A percentile compares a stretch with the other conserved stretches of the same genome.
Evolutionary conservation across 2,329 filamentous ascomycete species (phyloP).

Genomic region (Paecilomyces formosus): DNA sequence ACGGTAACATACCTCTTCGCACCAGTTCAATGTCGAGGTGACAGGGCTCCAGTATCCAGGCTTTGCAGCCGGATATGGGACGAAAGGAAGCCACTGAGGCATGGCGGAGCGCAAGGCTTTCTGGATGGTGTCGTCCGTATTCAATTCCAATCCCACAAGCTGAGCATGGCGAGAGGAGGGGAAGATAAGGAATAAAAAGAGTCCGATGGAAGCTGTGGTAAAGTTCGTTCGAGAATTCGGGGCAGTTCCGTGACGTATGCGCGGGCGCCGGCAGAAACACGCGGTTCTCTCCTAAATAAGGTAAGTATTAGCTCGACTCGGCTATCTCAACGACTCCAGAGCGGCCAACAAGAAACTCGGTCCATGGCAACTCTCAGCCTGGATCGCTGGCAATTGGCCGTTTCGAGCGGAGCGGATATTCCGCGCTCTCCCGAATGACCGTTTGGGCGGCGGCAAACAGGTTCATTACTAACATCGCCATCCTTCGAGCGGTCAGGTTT

Average conservation of each 20-base stretch:
- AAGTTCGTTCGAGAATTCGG: background rate
- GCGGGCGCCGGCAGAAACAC: background rate
- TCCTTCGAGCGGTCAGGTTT: background rate
- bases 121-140: background rate
- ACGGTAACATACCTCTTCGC: slow-evolving; percentile 58
- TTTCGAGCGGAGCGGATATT: background rate
- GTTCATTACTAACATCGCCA: background rate
- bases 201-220: background rate
- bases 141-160: background rate
- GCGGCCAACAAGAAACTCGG: background rate
- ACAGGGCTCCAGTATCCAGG: slow-evolving; percentile 61
- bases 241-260: background rate
- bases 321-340: background rate
- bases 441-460: background rate
- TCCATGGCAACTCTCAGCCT: background rate
- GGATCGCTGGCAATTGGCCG: background rate
- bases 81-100: slow-evolving; percentile 22
- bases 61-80: slow-evolving; percentile 41
- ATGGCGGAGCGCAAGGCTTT: slow-evolving; percentile 13
- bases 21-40: slow-evolving; percentile 70
- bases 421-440: background rate
- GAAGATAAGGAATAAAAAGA: background rate
- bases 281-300: background rate
- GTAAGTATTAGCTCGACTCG: background rate
- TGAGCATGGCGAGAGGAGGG: background rate